Evolutionary conservation across 2,329 filamentous ascomycete species (phyloP).

Genomic region (Aaosphaeria pasadenensis): DNA sequence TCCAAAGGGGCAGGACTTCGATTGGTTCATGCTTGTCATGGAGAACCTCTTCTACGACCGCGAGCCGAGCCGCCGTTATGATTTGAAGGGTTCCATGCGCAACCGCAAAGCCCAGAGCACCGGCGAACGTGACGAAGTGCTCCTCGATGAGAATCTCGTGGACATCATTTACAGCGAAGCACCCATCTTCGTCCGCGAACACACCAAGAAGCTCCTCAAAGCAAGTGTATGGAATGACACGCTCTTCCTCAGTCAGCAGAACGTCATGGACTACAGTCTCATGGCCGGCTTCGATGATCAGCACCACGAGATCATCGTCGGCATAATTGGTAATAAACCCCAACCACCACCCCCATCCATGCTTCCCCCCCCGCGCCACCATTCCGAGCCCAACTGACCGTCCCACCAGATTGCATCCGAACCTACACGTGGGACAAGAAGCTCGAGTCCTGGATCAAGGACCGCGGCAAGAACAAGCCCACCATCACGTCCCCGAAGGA

Average conservation of each 20-base stretch:
- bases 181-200: constrained; percentile 89
- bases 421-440: constrained; percentile 99
- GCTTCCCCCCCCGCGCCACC: neutral
- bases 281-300: constrained; percentile 97
- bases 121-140: constrained; percentile 91
- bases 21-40: constrained; percentile 91
- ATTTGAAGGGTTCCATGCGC: constrained; percentile 96
- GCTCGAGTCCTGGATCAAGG: constrained; percentile 99
- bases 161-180: constrained; percentile 94
- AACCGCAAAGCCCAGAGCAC: constrained; percentile 97
- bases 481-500: constrained; percentile 97
- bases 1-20: constrained; percentile 89
- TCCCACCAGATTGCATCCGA: constrained; percentile 73
- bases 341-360: neutral
- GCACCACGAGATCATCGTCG: constrained; percentile 87
- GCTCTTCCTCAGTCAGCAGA: constrained; percentile 86
- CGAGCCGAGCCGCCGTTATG: constrained; percentile 74
- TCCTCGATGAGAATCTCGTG: constrained; percentile 97
- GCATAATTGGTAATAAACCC: constrained; percentile 66
- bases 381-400: neutral
- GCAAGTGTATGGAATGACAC: constrained; percentile 98
- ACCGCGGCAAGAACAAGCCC: constrained; percentile 81
- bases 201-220: constrained; percentile 89
- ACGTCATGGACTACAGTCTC: constrained; percentile 98
- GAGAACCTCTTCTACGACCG: constrained; percentile 98